These are phyloP conservation scores for Debaryomyces nepalensis DNA, from an alignment of 1,139 yeast genomes.

Conservation along the genomic window DNA sequence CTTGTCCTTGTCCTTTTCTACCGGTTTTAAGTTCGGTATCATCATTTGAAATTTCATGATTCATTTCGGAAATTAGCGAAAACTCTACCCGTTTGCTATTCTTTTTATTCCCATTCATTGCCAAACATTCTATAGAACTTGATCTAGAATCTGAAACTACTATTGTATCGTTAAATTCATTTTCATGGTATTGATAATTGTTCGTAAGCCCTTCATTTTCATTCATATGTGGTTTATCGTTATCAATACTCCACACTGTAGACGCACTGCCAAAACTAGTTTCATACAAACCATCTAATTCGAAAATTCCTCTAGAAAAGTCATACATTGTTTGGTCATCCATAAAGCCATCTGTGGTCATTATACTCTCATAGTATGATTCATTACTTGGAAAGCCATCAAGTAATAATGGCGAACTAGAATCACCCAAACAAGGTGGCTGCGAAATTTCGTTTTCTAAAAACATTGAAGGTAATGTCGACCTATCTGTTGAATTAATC, in stretches of 20 bases:
- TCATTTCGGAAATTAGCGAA: constrained; percentile 13
- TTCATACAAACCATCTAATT: neutral
- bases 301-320: constrained; percentile 1
- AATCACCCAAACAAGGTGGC: neutral
- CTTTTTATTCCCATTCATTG: neutral
- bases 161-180: constrained; percentile 2
- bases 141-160: neutral
- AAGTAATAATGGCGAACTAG: neutral
- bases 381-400: constrained; percentile 4
- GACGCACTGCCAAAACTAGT: constrained; percentile 3
- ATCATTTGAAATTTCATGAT: constrained; percentile 19
- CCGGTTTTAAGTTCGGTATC: constrained; percentile 31
- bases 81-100: neutral
- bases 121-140: neutral
- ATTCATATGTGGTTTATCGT: neutral
- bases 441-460: constrained; percentile 10
- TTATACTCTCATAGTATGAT: neutral
- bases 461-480: constrained; percentile 8
- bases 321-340: constrained; percentile 3
- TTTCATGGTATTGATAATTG: neutral
- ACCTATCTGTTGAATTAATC: constrained; percentile 1
- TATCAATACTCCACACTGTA: constrained; percentile 6
- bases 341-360: neutral
- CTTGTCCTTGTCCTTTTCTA: constrained; percentile 26
- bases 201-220: neutral